These are phyloP conservation scores for Corrigiola litoralis DNA, from an alignment of 179 eudicot species.

Conservation along the genomic window DNA sequence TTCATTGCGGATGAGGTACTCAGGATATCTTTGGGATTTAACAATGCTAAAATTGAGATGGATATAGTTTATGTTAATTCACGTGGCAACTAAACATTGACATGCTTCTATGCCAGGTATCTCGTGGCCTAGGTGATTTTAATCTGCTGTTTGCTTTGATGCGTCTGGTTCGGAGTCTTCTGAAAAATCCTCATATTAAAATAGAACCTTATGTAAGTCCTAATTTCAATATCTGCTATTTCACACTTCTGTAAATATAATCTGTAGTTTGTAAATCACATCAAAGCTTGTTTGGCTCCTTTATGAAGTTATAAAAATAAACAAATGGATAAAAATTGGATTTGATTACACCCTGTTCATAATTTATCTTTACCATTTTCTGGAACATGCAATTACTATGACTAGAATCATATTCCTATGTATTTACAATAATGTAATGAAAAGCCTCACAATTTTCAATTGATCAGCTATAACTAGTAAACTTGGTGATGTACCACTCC, in stretches of 20 bases:
- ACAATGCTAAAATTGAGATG: no score
- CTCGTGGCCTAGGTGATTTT: constrained; percentile 72
- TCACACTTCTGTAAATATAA: background rate
- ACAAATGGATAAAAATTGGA: background rate
- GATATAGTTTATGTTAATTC: no score
- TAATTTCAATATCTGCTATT: background rate
- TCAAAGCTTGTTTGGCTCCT: background rate
- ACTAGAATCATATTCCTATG: no score
- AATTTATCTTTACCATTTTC: background rate
- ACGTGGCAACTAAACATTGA: no score
- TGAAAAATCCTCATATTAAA: constrained; percentile 80
- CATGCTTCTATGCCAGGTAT: constrained; percentile 47
- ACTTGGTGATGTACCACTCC: no score
- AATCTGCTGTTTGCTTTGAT: constrained; percentile 76
- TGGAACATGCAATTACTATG: no score
- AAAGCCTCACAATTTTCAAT: no score
- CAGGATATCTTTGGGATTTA: background rate
- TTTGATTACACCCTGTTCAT: no score
- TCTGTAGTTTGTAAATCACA: background rate
- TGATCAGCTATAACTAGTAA: no score
- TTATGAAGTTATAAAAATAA: background rate
- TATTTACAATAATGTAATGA: no score
- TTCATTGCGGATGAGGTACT: constrained; percentile 85
- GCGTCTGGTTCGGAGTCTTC: constrained; percentile 84
- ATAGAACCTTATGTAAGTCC: constrained; percentile 83